These are phyloP conservation scores for Elongisporangium senticosum DNA, from an alignment of 352 stramenopile genomes.

Conservation along the genomic window DNA sequence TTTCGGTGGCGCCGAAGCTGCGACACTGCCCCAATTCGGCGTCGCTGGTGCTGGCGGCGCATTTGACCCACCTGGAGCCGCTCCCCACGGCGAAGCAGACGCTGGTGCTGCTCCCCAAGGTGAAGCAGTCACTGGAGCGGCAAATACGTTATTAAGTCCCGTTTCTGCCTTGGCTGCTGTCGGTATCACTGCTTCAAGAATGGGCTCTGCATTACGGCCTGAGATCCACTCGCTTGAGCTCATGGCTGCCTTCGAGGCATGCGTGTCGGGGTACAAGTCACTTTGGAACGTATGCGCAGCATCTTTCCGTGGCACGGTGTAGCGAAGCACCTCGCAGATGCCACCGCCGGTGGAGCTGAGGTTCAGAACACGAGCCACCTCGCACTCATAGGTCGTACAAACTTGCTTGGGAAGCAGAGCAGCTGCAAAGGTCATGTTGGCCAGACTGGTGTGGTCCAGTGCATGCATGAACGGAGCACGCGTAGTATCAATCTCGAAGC, in stretches of 20 bases:
- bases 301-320: constrained; percentile 59
- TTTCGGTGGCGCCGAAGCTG: constrained; percentile 5
- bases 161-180: constrained; percentile 14
- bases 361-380: constrained; percentile 62
- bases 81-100: neutral
- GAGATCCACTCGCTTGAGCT: constrained; percentile 33
- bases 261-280: constrained; percentile 71
- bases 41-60: neutral
- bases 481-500: constrained; percentile 52
- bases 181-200: constrained; percentile 28
- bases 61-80: neutral
- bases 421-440: constrained; percentile 50
- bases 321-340: constrained; percentile 60
- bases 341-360: constrained; percentile 37
- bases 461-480: constrained; percentile 31
- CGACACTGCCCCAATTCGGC: neutral
- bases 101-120: constrained; percentile 13
- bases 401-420: constrained; percentile 46
- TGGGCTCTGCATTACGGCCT: constrained; percentile 35
- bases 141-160: constrained; percentile 28
- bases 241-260: constrained; percentile 29
- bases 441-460: constrained; percentile 45
- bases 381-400: constrained; percentile 45
- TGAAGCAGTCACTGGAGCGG: constrained; percentile 6
- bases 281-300: constrained; percentile 56